Evolutionary conservation across 257 asterid species (phyloP), one percentile per base, ranked within the genome.

Genomic region (Voacanga thouarsii): DNA sequence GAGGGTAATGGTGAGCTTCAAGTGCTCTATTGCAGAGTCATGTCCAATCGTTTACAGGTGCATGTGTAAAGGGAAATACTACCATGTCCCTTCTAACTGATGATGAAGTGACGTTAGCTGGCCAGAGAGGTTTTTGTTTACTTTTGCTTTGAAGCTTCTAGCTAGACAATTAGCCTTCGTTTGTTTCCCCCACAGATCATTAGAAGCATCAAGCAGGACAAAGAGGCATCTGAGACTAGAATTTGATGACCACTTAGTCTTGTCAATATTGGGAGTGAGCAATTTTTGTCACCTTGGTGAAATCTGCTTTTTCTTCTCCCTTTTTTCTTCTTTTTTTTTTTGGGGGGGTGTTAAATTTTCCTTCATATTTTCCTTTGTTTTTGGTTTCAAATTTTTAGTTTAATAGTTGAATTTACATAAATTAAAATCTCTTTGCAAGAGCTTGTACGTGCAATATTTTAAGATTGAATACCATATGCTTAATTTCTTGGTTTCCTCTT

Each of bases 31-130:
- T 70, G 93, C 90, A 0, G 99, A 94, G 86, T 91, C 99, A 3
- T 94, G 99, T 85, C 99, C 99, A 4, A 81, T 94, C 59, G 92
- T 94, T 80, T 94, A 94, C 86, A 92, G 93, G 71, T 94, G 99
- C 90, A 89, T 87, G 91, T 94, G 99, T 84, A 92, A 81, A 77
- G 99, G 99, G 30, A 94, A 74, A 91, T 94, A 87, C 60, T 94
- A 94, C 81, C 99, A 91, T 45, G 97, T 94, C 65, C 97, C 99
- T 51, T 92, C 95, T 83, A 90, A 89, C 60, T 94, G 82, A 91
- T 15, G 49, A 18, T 33, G 6, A 18, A 9, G 4, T 37, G 23
- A 39, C 41, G 1, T 0, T 10, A 41, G 30, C 72, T 44, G 1
- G 56, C 11, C 28, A 61, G 16, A 18, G 18, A 8, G 44, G 21